Conservation (phyloP, 768 basidiomycete genomes). For the Leccinum incarnatum region DNA sequence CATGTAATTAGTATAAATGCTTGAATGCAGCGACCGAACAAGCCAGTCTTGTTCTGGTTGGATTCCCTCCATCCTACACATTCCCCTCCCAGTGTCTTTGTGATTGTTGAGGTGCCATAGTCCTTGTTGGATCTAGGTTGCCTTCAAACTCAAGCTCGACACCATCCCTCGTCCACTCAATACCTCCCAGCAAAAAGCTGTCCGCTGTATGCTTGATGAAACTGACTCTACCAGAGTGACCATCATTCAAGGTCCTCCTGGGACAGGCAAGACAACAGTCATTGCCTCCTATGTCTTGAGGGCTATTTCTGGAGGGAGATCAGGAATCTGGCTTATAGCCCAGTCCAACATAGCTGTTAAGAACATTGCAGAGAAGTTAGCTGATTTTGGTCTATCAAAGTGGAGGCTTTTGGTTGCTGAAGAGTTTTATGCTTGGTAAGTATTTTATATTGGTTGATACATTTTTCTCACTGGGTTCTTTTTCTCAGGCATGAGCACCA, state of each 20-base stretch:
- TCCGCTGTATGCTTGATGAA: constrained; percentile 38
- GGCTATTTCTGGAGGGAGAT: constrained; percentile 37
- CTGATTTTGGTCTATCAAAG: constrained; percentile 45
- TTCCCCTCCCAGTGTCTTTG: too few species aligned
- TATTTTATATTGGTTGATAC: neutral
- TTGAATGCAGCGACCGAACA: too few species aligned
- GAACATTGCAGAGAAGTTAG: constrained; percentile 82
- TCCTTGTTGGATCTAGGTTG: too few species aligned
- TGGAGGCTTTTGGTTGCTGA: constrained; percentile 73
- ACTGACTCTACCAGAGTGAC: constrained; percentile 35
- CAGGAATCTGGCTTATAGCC: constrained; percentile 76
- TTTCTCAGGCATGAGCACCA: constrained; percentile 77
- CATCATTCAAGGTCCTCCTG: constrained; percentile 52
- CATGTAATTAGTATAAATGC: too few species aligned
- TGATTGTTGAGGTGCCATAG: too few species aligned
- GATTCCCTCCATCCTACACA: too few species aligned
- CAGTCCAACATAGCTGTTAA: constrained; percentile 88
- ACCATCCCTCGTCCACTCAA: constrained; percentile 35
- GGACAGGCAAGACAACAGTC: constrained; percentile 73
- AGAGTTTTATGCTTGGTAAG: constrained; percentile 70
- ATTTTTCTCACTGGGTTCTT: constrained; percentile 5
- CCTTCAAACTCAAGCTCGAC: constrained; percentile 15
- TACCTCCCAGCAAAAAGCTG: constrained; percentile 36
- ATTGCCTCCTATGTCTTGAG: constrained; percentile 60
- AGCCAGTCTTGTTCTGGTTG: too few species aligned